Conservation (phyloP, 2,329 filamentous ascomycete species). For the Lecanosticta acicola region DNA sequence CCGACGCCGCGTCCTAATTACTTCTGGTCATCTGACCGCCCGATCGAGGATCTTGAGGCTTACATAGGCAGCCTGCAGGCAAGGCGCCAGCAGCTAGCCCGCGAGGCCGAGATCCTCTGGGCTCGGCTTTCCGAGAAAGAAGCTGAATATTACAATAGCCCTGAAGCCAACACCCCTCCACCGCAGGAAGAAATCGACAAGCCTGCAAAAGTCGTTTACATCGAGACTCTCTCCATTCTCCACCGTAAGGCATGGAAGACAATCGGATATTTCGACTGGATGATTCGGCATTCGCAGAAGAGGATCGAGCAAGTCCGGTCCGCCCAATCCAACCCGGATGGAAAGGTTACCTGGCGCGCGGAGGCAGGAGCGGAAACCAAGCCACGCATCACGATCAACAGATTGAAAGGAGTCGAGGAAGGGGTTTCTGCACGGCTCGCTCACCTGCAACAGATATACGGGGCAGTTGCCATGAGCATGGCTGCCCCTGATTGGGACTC, state of each 20-base stretch:
- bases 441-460: no score
- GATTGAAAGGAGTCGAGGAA: no score
- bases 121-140: constrained; percentile 13
- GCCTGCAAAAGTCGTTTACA: no score
- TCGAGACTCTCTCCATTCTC: not conserved
- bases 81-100: constrained; percentile 1
- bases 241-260: constrained; percentile 7
- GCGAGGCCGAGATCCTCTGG: constrained; percentile 8
- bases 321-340: no score
- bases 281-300: constrained; percentile 11
- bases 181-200: no score
- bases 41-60: constrained; percentile 10
- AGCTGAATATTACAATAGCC: constrained; percentile 8
- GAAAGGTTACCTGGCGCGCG: no score
- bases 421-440: no score
- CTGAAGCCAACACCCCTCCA: not conserved
- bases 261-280: constrained; percentile 8
- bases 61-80: constrained; percentile 4
- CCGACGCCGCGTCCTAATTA: constrained; percentile 7
- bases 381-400: no score
- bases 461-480: no score
- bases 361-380: no score
- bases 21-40: constrained; percentile 5
- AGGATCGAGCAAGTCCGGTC: no score
- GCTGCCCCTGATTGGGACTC: no score